These are phyloP conservation scores for Agarophyton chilense DNA, from an alignment of 23 red algal genomes.

Conservation along the genomic window DNA sequence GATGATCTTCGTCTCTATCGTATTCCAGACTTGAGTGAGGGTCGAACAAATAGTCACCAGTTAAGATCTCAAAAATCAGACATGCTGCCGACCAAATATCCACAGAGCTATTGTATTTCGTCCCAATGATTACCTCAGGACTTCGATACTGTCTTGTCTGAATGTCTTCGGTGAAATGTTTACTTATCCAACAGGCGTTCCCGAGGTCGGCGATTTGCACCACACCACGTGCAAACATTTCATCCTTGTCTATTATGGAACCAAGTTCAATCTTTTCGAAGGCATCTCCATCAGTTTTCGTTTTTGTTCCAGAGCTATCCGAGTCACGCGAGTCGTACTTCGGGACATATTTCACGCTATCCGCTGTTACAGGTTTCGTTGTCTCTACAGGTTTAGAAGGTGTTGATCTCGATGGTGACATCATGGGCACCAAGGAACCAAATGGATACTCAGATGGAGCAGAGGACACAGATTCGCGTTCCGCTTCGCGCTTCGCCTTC, in stretches of 20 bases:
- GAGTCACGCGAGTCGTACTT: background rate
- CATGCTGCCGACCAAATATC: constrained; percentile 98
- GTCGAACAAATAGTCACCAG: constrained; percentile 99
- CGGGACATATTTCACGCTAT: background rate
- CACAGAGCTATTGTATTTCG: constrained; percentile 87
- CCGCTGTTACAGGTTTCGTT: background rate
- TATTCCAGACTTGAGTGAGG: constrained; percentile 85
- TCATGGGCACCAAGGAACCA: background rate
- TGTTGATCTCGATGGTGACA: background rate
- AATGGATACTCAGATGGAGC: background rate
- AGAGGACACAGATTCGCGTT: background rate
- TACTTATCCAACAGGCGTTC: constrained; percentile 96
- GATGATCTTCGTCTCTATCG: constrained; percentile 94
- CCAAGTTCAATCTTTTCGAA: constrained; percentile 48
- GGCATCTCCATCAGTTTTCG: background rate
- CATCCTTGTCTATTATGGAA: constrained; percentile 55
- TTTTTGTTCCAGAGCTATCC: background rate
- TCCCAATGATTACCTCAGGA: constrained; percentile 94
- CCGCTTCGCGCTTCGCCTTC: constrained; percentile 35
- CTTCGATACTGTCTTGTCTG: constrained; percentile 96
- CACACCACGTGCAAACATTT: constrained; percentile 55
- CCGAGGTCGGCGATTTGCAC: constrained; percentile 97
- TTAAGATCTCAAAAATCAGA: constrained; percentile 95
- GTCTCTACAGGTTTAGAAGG: background rate
- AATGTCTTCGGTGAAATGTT: constrained; percentile 97